phyloP scores from a whole-genome alignment of 352 stramenopile genomes.

The Phytopythium vexans region DNA sequence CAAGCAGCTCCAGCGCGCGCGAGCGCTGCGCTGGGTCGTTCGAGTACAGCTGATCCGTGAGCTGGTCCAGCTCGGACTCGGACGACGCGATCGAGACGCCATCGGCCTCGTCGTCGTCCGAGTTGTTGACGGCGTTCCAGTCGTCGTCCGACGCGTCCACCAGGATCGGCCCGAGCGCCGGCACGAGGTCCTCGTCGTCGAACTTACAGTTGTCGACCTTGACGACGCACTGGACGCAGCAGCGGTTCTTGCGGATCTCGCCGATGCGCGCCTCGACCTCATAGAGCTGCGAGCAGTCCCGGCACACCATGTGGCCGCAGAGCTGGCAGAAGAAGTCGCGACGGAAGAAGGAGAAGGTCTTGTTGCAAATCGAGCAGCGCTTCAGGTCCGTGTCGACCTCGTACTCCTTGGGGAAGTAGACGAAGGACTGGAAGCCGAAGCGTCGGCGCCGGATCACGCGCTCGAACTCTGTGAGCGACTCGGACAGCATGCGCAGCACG shows the following conservation, averaged over 20 bases:
- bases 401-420: slow-evolving; percentile 51
- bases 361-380: slow-evolving; percentile 45
- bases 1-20: slow-evolving; percentile 42
- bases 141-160: slow-evolving; percentile 31
- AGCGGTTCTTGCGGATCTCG: slow-evolving; percentile 36
- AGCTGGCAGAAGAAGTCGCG: slow-evolving; percentile 45
- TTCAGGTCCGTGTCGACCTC: slow-evolving; percentile 16
- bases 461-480: slow-evolving; percentile 51
- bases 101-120: slow-evolving; percentile 19
- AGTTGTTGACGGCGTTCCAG: slow-evolving; percentile 21
- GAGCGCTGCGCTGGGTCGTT: slow-evolving; percentile 34
- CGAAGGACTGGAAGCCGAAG: slow-evolving; percentile 67
- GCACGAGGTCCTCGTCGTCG: slow-evolving; percentile 41
- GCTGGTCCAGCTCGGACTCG: slow-evolving; percentile 18
- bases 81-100: slow-evolving; percentile 13
- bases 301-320: slow-evolving; percentile 38
- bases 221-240: slow-evolving; percentile 39
- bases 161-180: slow-evolving; percentile 30
- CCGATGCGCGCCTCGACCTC: slow-evolving; percentile 39
- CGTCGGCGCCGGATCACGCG: slow-evolving; percentile 54
- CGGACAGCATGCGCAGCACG: slow-evolving; percentile 40
- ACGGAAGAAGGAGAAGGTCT: slow-evolving; percentile 42
- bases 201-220: slow-evolving; percentile 42
- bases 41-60: slow-evolving; percentile 38
- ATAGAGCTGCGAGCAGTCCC: slow-evolving; percentile 38